Evolutionary conservation across 805 yeast genomes (phyloP), one percentile per base, ranked within the genome.

Genomic region (Candida maltosa): DNA sequence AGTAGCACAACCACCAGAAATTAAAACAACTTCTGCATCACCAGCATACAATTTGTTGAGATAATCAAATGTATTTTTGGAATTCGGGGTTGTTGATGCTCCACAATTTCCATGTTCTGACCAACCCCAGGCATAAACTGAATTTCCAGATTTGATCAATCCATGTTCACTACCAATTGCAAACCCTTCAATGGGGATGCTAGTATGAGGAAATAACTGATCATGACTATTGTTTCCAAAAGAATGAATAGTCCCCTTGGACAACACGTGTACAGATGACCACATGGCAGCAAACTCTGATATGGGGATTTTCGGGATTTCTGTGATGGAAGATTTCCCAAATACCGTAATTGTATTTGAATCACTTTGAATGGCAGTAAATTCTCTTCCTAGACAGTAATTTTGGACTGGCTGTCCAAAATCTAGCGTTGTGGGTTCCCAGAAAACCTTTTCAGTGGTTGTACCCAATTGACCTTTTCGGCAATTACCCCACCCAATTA

Each of bases 61-160:
- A 28, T 57, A 49, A 39, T 56, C 59, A 40, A 58, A 68, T 3
- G 69, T 62, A 30, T 62, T 73, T 31, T 34, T 60, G 24, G 38
- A 55, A 3, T 45, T 32, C 14, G 31, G 34, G 30, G 25, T 34
- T 9, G 17, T 12, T 3, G 28, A 25, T 1, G 37, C 32, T 0
- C 96, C 95, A 60, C 97, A 91, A 53, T 91, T 91, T 0, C 98
- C 98, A 57, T 91, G 98, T 51, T 93, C 97, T 10, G 96, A 97
- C 98, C 98, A 91, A 1, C 98, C 98, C 97, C 97, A 93, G 2
- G 89, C 73, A 36, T 51, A 62, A 0, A 88, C 80, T 6, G 38
- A 32, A 26, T 56, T 46, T 11, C 52, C n/a, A 1, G 47, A 34
- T 5, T 56, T 51, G 8, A 75, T 47, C 12, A 88, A 48, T 0